Evolutionary conservation across 306 rosid genomes (phyloP).

Genomic region (Cicer bijugum): DNA sequence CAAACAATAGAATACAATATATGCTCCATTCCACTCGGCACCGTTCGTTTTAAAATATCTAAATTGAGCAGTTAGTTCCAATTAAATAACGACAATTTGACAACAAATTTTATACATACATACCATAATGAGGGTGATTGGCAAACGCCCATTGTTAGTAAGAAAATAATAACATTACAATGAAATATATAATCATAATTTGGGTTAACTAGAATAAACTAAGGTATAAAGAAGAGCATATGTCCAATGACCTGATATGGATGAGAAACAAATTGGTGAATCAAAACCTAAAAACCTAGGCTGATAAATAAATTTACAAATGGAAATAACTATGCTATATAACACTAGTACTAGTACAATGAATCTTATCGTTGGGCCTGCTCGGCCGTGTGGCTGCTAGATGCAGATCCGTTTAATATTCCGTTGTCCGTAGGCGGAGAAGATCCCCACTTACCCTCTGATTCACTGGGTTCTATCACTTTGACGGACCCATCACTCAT

Average conservation of each 20-base stretch:
- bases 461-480: conserved; percentile 76
- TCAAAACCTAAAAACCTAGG: conserved; percentile 48
- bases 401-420: conserved; percentile 57
- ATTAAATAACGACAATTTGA: conserved; percentile 8
- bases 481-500: conserved; percentile 77
- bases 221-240: conserved; percentile 46
- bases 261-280: conserved; percentile 47
- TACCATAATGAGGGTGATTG: neutral
- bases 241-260: conserved; percentile 51
- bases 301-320: conserved; percentile 48
- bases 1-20: too few relatives aligned
- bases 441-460: conserved; percentile 81
- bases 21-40: too few relatives aligned
- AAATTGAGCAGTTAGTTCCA: too few relatives aligned
- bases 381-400: conserved; percentile 76
- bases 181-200: conserved; percentile 44
- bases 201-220: conserved; percentile 58
- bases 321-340: conserved; percentile 41
- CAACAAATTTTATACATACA: conserved; percentile 31
- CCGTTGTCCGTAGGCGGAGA: conserved; percentile 67
- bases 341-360: conserved; percentile 17
- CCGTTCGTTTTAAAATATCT: too few relatives aligned
- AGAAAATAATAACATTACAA: conserved; percentile 10
- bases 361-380: conserved; percentile 65
- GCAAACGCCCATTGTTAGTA: conserved; percentile 30